Evolutionary conservation across 305 asterid species (phyloP), one percentile per base, ranked within the genome.

Genomic region (Rubia balearica): DNA sequence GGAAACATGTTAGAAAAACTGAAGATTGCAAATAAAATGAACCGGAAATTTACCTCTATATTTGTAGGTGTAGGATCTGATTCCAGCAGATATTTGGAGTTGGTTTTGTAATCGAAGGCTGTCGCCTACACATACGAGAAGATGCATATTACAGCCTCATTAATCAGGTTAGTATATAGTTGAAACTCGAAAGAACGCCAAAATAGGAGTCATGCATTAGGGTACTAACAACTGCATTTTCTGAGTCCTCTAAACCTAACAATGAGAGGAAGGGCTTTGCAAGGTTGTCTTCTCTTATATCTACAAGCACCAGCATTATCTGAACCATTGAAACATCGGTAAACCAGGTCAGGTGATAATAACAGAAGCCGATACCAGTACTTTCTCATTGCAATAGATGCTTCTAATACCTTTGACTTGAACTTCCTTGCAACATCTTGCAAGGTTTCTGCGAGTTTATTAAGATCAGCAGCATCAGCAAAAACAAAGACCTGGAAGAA

Each of bases 241-340:
- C 73, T 0, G 92, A 83, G 22, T 88, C 97, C 85, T 91, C 97
- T 16, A 88, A 87, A 74, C 97, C 96, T 77, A 91, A 89, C 79
- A 91, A 80, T 75, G 96, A 84, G 73, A 94, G 79, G 86, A 86
- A 87, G 64, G 99, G 99, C 85, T 94, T 94, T 56, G 91, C 95
- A 60, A 94, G 95, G 77, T 91, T 91, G 67, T 87, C 96, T 60
- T 94, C 97, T 75, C 49, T 70, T 17, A 65, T 79, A 81, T 93
- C 91, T 43, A 82, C 93, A 73, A 83, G 89, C 74, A 86, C 84
- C 72, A 91, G 67, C 95, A 91, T 84, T 72, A 91, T 80, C 96
- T 94, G 95, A 84, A 80, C 63, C 74, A 33, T 48, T 13, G 74
- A 66, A 76, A 73, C 65, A 33, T 69, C 43, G 30, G 5, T 40